Evolutionary conservation across 305 asterid species (phyloP).

Genomic region (Fraxinus velutina): DNA sequence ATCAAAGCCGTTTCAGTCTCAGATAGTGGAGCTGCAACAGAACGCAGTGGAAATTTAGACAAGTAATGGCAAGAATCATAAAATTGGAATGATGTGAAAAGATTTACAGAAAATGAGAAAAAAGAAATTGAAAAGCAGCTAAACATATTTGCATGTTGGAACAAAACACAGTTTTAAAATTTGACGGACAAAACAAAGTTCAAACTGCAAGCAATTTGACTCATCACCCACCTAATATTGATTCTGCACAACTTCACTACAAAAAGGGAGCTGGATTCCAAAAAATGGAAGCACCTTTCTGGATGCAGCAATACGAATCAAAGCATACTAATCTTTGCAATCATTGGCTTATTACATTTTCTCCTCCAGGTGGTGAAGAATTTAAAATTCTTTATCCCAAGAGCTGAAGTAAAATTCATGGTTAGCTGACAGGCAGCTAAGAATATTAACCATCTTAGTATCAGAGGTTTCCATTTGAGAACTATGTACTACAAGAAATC

Average conservation of each 20-base stretch:
- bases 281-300: background rate
- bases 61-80: constrained; percentile 16
- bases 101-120: background rate
- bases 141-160: background rate
- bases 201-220: background rate
- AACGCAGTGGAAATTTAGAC: constrained; percentile 22
- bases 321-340: background rate
- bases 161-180: background rate
- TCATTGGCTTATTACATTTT: background rate
- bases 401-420: background rate
- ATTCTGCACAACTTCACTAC: background rate
- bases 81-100: background rate
- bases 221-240: background rate
- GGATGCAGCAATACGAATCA: background rate
- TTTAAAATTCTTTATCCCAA: background rate
- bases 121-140: background rate
- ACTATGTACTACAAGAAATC: background rate
- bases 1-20: constrained; percentile 56
- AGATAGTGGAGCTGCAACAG: constrained; percentile 54
- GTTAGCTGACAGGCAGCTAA: background rate
- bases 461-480: background rate
- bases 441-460: background rate
- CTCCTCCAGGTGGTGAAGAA: background rate
- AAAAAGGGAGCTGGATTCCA: background rate
- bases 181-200: background rate